Evolutionary conservation across 2,329 filamentous ascomycete species (phyloP), one percentile per base, ranked within the genome.

Genomic region (Cryphonectria radicalis): DNA sequence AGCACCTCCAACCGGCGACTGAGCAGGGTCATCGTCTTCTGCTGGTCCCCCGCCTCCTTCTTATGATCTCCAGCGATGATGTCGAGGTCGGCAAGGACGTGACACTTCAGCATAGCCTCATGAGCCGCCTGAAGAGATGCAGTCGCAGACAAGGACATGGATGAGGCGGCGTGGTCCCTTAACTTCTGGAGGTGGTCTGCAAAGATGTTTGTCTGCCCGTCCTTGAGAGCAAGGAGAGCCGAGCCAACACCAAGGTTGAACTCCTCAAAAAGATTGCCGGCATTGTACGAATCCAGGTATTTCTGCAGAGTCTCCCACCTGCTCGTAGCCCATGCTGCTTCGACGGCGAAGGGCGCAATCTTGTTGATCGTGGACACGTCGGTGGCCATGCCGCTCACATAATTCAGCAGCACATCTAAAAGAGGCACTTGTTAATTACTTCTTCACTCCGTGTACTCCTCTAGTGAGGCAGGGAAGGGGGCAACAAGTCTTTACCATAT

Each of bases 271-370:
- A 77, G 77, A 43, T 86, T 84, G 53, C 88, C 84, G 22, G 81
- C 78, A 66, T 85, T 83, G 73, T 88, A 89, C 32, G 85, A 81
- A 25, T 80, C 78, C 7, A 92, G 84, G 76, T 94, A 94, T 66
- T 88, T 89, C 72, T 91, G 84, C 43, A 98, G 84, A 6, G 89
- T 91, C 67, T 90, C 84, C 92, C 95, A 97, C 80, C 94, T 91
- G 11, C 91, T 90, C 4, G 93, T 95, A 59, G 93, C 91, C 95
- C 96, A 99, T 14, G 94, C 92, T 28, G 96, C 95, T 82, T 99
- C 96, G 3, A 94, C 89, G 22, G 93, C 95, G 78, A 95, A 95
- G 0, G 95, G 92, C 46, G 97, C 86, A 65, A 97, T 88, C 73
- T 86, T 89, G 74, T 89, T 87, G 55, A 89, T 82, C 1, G 85